Evolutionary conservation across 2,329 filamentous ascomycete species (phyloP).

Genomic region (Scytalidium sp.): DNA sequence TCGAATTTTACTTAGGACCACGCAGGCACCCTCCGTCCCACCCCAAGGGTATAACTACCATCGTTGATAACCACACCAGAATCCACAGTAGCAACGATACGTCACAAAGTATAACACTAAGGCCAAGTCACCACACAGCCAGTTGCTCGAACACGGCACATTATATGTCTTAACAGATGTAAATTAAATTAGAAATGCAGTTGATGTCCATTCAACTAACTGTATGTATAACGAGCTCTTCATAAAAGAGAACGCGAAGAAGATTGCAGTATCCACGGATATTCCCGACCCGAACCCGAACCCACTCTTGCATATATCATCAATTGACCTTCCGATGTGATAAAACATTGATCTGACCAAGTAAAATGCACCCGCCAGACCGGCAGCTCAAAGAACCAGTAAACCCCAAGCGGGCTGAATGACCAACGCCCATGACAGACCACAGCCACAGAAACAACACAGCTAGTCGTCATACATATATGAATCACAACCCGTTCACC

Average conservation of each 20-base stretch:
- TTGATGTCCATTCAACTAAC: background rate
- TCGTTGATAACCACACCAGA: too few relatives aligned
- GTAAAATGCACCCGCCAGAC: conserved; percentile 23
- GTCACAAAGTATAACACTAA: too few relatives aligned
- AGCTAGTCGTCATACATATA: conserved; percentile 22
- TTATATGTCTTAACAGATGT: background rate
- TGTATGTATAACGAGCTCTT: background rate
- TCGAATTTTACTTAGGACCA: too few relatives aligned
- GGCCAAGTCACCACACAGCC: too few relatives aligned
- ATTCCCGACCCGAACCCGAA: conserved; percentile 2
- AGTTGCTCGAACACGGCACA: too few relatives aligned
- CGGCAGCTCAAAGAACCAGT: conserved; percentile 20
- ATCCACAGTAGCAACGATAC: too few relatives aligned
- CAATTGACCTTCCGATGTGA: conserved; percentile 19
- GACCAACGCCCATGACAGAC: conserved; percentile 17
- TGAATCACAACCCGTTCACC: conserved; percentile 23
- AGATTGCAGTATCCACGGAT: background rate
- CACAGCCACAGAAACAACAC: conserved; percentile 13
- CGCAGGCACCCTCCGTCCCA: too few relatives aligned
- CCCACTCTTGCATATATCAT: conserved; percentile 21
- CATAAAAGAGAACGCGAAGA: background rate
- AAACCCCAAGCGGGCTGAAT: conserved; percentile 14
- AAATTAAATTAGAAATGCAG: background rate
- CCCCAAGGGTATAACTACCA: too few relatives aligned
- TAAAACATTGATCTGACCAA: conserved; percentile 20